phyloP scores from a whole-genome alignment of 2,329 filamentous ascomycete species.

The Epichloe uncinata region DNA sequence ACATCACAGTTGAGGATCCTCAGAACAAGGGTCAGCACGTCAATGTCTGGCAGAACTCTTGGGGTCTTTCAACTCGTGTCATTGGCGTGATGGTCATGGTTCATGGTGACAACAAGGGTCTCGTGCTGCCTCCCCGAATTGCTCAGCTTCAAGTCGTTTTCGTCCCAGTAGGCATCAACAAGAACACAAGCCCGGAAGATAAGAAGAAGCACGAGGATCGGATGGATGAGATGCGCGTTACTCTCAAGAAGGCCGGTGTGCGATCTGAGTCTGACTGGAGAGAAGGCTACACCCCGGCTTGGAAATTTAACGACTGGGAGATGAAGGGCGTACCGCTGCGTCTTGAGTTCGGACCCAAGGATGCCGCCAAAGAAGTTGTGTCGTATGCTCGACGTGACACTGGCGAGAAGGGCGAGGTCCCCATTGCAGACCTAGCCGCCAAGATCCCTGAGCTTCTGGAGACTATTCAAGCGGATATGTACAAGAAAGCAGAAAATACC shows the following conservation, averaged over 20 bases:
- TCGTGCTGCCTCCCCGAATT: conserved; percentile 84
- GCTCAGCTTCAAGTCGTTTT: conserved; percentile 77
- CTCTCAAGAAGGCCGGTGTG: conserved; percentile 59
- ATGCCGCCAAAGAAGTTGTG: conserved; percentile 73
- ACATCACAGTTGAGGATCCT: conserved; percentile 93
- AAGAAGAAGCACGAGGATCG: conserved; percentile 63
- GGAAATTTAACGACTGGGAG: conserved; percentile 99
- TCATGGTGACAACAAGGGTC: conserved; percentile 88
- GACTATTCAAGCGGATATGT: conserved; percentile 77
- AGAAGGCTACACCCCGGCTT: conserved; percentile 86
- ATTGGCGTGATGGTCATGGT: conserved; percentile 99
- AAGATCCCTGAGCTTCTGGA: conserved; percentile 73
- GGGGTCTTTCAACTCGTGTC: conserved; percentile 92
- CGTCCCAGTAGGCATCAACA: conserved; percentile 85
- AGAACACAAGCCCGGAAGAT: conserved; percentile 71
- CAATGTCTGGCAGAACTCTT: conserved; percentile 96
- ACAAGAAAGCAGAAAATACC: conserved; percentile 57
- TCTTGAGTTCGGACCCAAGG: conserved; percentile 91
- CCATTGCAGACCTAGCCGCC: conserved; percentile 58
- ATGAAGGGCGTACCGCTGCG: conserved; percentile 89
- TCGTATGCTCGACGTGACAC: conserved; percentile 80
- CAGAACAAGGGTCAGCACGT: conserved; percentile 65
- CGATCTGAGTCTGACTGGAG: conserved; percentile 72
- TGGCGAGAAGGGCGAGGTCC: conserved; percentile 67
- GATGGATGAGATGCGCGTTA: conserved; percentile 55